Evolutionary conservation across 805 yeast species (phyloP), one percentile per base, ranked within the genome.

Genomic region (Metschnikowia dekortorum): DNA sequence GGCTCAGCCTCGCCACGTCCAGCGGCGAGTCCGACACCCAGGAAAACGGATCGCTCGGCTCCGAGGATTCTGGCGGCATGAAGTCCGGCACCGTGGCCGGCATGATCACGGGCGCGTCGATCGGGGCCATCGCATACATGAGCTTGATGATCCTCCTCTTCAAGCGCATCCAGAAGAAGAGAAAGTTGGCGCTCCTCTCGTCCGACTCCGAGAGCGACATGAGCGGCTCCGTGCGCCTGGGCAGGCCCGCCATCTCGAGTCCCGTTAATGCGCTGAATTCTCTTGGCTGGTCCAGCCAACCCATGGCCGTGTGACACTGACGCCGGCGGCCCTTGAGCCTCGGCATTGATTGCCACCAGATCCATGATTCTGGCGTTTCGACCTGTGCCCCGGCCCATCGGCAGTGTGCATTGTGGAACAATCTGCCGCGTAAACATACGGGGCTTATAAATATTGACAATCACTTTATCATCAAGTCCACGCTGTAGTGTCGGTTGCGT

Each of bases 71-170:
- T 10, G 51, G 49, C 16, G 36, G 55, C 28, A 48, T 57, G 28
- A 59, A 64, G 48, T 67, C 67, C 48, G 73, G 70, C 42, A 76
- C 76, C 53, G 76, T 88, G 26, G 84, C 87, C 28, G 96, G 96
- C 35, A 80, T 90, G 47, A 84, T 92, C 11, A 76, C 89, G 38
- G 97, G 97, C 43, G 83, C 95, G 6, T 83, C 88, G 31, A 82
- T 80, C 11, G 97, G 97, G 48, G 84, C 88, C 42, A 71, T 79
- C 7, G 70, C 80, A 8, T 87, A 87, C 64, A 79, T 87, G 61
- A 73, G 81, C 0, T 68, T 80, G 18, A 77, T 89, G 74, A 71
- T 82, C 49, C 61, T 83, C 37, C 70, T 80, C 55, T 78, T 80
- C 62, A 76, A 78, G 62, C 70, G 72, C 56, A 81, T 73, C 67